These are phyloP conservation scores for Monilinia laxa DNA, from an alignment of 2,329 filamentous ascomycete genomes.

Conservation along the genomic window DNA sequence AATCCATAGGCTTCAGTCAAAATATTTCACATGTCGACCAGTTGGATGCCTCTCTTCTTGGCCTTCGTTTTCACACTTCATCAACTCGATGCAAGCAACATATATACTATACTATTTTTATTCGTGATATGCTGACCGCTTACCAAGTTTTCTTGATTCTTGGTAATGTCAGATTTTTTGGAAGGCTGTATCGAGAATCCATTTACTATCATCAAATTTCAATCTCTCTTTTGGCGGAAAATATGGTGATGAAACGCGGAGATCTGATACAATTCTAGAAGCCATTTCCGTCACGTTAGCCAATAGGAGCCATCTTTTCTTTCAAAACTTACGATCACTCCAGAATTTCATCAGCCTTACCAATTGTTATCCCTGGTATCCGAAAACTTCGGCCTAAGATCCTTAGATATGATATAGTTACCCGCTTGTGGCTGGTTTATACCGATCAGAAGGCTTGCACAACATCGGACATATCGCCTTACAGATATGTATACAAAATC, in stretches of 20 bases:
- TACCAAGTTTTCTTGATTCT: background rate
- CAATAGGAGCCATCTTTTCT: background rate
- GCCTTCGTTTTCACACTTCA: background rate
- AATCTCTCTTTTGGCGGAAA: background rate
- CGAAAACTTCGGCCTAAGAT: background rate
- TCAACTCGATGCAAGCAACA: too few species aligned
- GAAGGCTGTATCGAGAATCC: constrained; percentile 3
- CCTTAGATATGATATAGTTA: background rate
- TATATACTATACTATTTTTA: background rate
- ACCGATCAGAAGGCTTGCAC: constrained; percentile 18
- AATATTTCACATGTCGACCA: background rate
- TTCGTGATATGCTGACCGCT: background rate
- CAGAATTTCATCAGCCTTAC: constrained; percentile 25
- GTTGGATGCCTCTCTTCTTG: background rate
- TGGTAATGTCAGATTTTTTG: constrained; percentile 15
- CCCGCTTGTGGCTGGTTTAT: constrained; percentile 12
- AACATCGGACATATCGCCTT: constrained; percentile 3
- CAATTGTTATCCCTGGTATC: constrained; percentile 19
- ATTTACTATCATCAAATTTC: background rate
- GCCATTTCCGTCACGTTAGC: background rate
- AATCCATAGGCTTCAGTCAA: background rate
- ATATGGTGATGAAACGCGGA: constrained; percentile 18
- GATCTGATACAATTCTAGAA: constrained; percentile 9
- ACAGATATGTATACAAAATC: constrained; percentile 5
- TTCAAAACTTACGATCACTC: background rate